Percentiles rank a stretch among this genome's conserved stretches.
Conservation (phyloP, 257 asterid genomes). For the Lithospermum erythrorhizon region DNA sequence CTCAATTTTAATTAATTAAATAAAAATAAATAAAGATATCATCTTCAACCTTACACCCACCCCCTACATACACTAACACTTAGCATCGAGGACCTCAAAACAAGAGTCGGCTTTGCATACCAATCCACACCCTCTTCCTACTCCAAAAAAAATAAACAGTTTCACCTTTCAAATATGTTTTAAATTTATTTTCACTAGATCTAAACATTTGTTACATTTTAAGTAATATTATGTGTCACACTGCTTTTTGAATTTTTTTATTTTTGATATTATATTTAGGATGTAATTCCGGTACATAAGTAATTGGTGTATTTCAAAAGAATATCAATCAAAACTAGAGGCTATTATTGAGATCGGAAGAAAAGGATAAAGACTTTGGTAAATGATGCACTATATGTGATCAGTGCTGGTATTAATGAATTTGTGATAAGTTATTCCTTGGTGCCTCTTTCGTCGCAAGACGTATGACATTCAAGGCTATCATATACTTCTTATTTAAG, state of each 20-base stretch:
- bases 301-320: constrained; percentile 47
- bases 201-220: background rate
- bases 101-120: no score
- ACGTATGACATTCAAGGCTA: constrained; percentile 35
- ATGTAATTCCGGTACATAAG: constrained; percentile 36
- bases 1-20: no score
- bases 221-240: no score
- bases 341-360: constrained; percentile 38
- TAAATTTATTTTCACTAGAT: no score
- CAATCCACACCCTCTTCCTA: no score
- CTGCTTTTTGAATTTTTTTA: no score
- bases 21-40: no score
- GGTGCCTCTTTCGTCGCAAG: constrained; percentile 40
- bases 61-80: no score
- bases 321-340: constrained; percentile 30
- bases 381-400: constrained; percentile 30
- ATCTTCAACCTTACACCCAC: no score
- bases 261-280: constrained; percentile 25
- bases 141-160: no score
- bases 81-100: no score
- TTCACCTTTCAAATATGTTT: no score
- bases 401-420: constrained; percentile 83
- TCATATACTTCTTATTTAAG: constrained; percentile 29
- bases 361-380: constrained; percentile 28
- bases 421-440: constrained; percentile 48